Percentiles rank a stretch among this genome's conserved stretches.
phyloP scores from a whole-genome alignment of 2,329 filamentous ascomycete species.

The Corniculantispora saksenae region DNA sequence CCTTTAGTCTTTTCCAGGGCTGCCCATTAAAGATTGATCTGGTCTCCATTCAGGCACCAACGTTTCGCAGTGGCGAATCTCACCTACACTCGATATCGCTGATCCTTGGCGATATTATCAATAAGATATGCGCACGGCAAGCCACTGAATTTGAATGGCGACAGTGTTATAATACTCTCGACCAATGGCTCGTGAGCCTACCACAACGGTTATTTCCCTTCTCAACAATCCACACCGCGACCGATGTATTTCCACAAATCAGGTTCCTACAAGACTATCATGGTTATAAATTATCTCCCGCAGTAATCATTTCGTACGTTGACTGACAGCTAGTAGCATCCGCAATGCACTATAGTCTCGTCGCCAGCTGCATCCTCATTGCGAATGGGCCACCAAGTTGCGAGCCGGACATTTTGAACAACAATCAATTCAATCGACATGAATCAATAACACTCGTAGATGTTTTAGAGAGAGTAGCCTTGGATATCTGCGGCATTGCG shows the following conservation, averaged over 20 bases:
- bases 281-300: no score
- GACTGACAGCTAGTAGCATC: constrained; percentile 34
- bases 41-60: constrained; percentile 22
- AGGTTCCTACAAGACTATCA: constrained; percentile 46
- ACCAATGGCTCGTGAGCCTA: constrained; percentile 33
- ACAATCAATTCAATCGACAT: neutral
- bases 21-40: constrained; percentile 45
- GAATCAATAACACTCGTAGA: constrained; percentile 20
- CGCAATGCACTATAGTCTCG: constrained; percentile 44
- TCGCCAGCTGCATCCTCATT: constrained; percentile 36
- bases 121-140: constrained; percentile 33
- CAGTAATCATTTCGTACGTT: no score
- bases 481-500: constrained; percentile 45
- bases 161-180: constrained; percentile 26
- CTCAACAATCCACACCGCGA: constrained; percentile 22
- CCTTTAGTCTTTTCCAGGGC: constrained; percentile 48
- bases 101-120: constrained; percentile 46
- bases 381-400: constrained; percentile 19
- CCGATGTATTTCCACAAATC: constrained; percentile 36
- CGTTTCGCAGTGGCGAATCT: constrained; percentile 30
- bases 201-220: constrained; percentile 37
- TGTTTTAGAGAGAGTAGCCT: constrained; percentile 36
- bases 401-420: neutral
- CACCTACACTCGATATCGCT: constrained; percentile 44
- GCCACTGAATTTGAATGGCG: constrained; percentile 25